Evolutionary conservation across 1,139 yeast species (phyloP).

Genomic region (Kodamaea sp.): DNA sequence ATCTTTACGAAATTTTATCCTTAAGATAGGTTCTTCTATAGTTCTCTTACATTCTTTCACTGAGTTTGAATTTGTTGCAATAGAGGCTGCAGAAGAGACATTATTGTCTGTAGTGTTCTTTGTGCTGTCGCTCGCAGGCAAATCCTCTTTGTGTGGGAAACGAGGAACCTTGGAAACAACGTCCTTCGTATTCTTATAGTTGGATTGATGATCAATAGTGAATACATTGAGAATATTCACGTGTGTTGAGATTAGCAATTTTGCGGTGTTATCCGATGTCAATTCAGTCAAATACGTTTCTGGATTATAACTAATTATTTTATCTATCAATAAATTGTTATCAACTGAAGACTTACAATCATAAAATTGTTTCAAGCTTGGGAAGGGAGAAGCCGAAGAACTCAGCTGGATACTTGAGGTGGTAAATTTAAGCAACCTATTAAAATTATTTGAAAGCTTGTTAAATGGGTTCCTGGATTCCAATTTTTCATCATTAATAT

Average conservation of each 20-base stretch:
- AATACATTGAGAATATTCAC: slow-evolving; percentile 38
- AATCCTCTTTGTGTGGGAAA: slow-evolving; percentile 17
- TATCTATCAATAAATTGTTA: slow-evolving; percentile 14
- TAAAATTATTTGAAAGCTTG: slow-evolving; percentile 33
- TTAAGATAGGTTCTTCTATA: slow-evolving; percentile 33
- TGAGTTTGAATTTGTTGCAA: slow-evolving; percentile 1
- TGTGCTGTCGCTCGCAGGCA: slow-evolving; percentile 3
- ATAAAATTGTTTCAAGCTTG: slow-evolving; percentile 2
- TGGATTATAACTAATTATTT: slow-evolving; percentile 23
- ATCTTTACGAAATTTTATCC: slow-evolving; percentile 28
- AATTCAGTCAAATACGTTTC: slow-evolving; percentile 23
- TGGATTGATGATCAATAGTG: slow-evolving; percentile 25
- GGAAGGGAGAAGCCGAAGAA: slow-evolving; percentile 6
- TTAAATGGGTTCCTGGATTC: slow-evolving; percentile 28
- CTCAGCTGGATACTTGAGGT: slow-evolving; percentile 7
- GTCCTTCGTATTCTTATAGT: slow-evolving; percentile 23
- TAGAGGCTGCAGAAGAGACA: slow-evolving; percentile 2
- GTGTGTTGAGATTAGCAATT: slow-evolving; percentile 32
- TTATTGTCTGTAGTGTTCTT: background rate
- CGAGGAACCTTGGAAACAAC: slow-evolving; percentile 22
- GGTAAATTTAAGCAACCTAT: slow-evolving; percentile 27
- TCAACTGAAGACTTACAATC: slow-evolving; percentile 4
- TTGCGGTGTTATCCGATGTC: slow-evolving; percentile 15
- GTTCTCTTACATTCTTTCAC: slow-evolving; percentile 18
- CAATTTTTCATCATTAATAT: background rate